Conservation (phyloP, 2,329 filamentous ascomycete genomes). For the Plenodomus tracheiphilus region DNA sequence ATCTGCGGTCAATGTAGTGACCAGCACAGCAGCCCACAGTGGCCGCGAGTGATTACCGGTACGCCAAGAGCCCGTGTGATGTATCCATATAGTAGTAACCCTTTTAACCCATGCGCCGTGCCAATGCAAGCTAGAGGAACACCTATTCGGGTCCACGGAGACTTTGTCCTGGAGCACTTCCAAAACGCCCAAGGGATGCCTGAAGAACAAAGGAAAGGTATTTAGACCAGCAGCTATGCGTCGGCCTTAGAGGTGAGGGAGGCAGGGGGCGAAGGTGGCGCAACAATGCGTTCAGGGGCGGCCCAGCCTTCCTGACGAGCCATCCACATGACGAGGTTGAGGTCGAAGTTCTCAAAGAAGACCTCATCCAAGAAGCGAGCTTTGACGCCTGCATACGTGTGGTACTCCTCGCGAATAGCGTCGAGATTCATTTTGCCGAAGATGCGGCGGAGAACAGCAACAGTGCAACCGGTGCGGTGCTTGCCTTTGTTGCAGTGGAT, state of each 20-base stretch:
- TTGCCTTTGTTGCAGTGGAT: constrained; percentile 94
- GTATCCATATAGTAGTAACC: not conserved
- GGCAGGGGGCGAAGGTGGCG: constrained; percentile 28
- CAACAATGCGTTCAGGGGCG: constrained; percentile 13
- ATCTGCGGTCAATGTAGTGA: not conserved
- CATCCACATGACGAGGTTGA: constrained; percentile 46
- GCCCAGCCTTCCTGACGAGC: constrained; percentile 40
- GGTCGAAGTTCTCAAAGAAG: constrained; percentile 51
- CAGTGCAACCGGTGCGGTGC: constrained; percentile 89
- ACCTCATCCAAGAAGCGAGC: constrained; percentile 52
- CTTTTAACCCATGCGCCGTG: not conserved
- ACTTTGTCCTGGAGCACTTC: not conserved
- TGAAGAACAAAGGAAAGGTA: constrained; percentile 4
- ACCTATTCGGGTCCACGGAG: not conserved
- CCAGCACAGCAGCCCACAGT: not conserved
- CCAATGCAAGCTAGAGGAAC: not conserved
- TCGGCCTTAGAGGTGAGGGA: constrained; percentile 16
- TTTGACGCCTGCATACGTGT: constrained; percentile 59
- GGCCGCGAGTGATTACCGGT: too few relatives aligned
- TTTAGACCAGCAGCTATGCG: constrained; percentile 10
- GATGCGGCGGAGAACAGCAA: constrained; percentile 75
- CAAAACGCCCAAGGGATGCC: not conserved
- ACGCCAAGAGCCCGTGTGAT: not conserved
- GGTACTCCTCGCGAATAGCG: constrained; percentile 73
- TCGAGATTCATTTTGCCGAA: constrained; percentile 62